A percentile compares a stretch with the other conserved stretches of the same genome.
Conservation (phyloP, 1,139 yeast species). For the Candida sp. region DNA sequence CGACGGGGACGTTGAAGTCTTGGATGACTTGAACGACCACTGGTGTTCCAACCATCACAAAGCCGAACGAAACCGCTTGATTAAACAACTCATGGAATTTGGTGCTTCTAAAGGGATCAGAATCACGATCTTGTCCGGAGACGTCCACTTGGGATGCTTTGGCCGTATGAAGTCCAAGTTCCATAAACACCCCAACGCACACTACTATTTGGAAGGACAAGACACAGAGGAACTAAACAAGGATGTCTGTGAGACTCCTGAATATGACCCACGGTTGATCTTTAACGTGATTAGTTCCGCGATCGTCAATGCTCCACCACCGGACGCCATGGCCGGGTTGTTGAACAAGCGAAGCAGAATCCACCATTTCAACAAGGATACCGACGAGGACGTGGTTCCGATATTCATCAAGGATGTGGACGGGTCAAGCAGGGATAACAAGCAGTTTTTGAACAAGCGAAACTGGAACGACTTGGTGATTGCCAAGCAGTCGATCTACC, state of each 20-base stretch:
- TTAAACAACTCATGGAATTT: constrained; percentile 60
- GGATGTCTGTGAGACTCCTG: constrained; percentile 53
- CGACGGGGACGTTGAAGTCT: constrained; percentile 87
- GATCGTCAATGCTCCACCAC: constrained; percentile 92
- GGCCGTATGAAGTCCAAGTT: constrained; percentile 74
- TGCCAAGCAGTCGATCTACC: constrained; percentile 38
- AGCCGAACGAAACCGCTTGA: constrained; percentile 69
- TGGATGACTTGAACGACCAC: constrained; percentile 94
- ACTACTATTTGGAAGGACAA: constrained; percentile 21
- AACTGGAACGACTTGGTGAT: constrained; percentile 66
- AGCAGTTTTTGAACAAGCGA: constrained; percentile 73
- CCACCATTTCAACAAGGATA: constrained; percentile 65
- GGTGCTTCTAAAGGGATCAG: constrained; percentile 70
- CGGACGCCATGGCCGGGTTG: constrained; percentile 79
- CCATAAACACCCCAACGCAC: constrained; percentile 49
- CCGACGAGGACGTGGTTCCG: constrained; percentile 84
- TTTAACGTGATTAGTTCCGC: constrained; percentile 90
- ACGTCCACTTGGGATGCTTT: constrained; percentile 87
- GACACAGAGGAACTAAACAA: constrained; percentile 38
- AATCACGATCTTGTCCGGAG: constrained; percentile 87
- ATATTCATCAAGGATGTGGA: constrained; percentile 68
- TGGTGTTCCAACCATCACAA: constrained; percentile 94
- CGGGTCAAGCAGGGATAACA: constrained; percentile 56
- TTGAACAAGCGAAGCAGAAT: constrained; percentile 66
- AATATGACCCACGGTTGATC: constrained; percentile 75